Evolutionary conservation across 2,329 filamentous ascomycete species (phyloP).

Genomic region (Fusarium zealandicum): DNA sequence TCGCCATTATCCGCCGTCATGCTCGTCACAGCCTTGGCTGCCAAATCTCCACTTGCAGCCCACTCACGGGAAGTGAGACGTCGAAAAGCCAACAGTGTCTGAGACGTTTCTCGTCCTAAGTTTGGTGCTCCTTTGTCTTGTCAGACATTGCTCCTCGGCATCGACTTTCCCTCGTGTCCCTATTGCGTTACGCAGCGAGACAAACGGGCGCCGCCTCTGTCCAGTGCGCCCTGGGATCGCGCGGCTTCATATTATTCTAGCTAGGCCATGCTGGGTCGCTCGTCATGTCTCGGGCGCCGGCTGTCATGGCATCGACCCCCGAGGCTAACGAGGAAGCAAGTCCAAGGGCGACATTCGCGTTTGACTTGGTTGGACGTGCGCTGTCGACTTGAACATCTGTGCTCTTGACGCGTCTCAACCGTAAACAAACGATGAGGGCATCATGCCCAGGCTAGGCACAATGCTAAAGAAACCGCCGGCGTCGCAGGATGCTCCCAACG

Average conservation of each 20-base stretch:
- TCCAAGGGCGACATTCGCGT: no score
- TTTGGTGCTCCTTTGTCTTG: slow-evolving; percentile 20
- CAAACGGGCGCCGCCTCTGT: slow-evolving; percentile 5
- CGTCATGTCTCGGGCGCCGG: slow-evolving; percentile 23
- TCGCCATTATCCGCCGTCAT: neutral
- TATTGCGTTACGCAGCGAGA: slow-evolving; percentile 18
- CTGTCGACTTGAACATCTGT: slow-evolving; percentile 7
- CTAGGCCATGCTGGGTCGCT: neutral
- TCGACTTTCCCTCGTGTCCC: slow-evolving; percentile 20
- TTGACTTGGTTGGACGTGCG: neutral
- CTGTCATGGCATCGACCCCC: slow-evolving; percentile 15
- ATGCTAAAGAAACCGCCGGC: slow-evolving; percentile 19
- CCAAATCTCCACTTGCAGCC: slow-evolving; percentile 16
- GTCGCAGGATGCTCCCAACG: slow-evolving; percentile 14
- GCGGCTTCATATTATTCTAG: slow-evolving; percentile 20
- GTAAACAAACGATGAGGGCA: slow-evolving; percentile 17
- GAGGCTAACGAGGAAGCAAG: no score
- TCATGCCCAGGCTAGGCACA: neutral
- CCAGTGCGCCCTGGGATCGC: slow-evolving; percentile 12
- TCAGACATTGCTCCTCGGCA: slow-evolving; percentile 26
- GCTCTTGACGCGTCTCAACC: slow-evolving; percentile 16
- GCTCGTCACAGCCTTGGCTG: slow-evolving; percentile 11
- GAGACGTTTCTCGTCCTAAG: slow-evolving; percentile 17
- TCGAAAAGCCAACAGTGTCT: slow-evolving; percentile 21
- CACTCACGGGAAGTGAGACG: slow-evolving; percentile 19